Conservation (phyloP, 257 asterid genomes). For the Linaria vulgaris region DNA sequence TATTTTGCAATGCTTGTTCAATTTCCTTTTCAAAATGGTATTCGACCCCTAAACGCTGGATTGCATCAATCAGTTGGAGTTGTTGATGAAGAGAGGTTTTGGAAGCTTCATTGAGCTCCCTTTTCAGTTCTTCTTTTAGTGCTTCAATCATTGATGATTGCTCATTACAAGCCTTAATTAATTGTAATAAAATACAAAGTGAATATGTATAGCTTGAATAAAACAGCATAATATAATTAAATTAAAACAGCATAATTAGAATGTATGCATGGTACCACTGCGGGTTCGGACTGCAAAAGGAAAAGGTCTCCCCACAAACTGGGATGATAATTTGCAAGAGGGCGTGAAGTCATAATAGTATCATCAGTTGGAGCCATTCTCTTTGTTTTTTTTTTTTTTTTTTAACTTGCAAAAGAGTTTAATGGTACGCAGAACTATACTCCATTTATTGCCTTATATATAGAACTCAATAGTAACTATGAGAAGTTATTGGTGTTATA, state of each 20-base stretch:
- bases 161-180: conserved; percentile 17
- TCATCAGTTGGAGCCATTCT: too few species aligned
- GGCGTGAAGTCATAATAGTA: conserved; percentile 15
- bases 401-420: too few species aligned
- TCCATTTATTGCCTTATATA: too few species aligned
- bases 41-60: conserved; percentile 35
- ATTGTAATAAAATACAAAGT: background rate
- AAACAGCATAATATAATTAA: background rate
- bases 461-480: too few species aligned
- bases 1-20: conserved; percentile 15
- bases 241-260: too few species aligned
- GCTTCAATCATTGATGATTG: background rate
- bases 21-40: conserved; percentile 33
- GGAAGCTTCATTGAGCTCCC: conserved; percentile 14
- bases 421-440: too few species aligned
- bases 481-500: too few species aligned
- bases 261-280: too few species aligned
- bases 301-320: conserved; percentile 25
- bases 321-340: conserved; percentile 28
- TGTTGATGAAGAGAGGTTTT: background rate
- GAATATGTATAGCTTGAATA: background rate
- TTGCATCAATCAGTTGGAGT: conserved; percentile 26
- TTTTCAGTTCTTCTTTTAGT: conserved; percentile 28
- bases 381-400: too few species aligned
- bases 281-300: conserved; percentile 1